Evolutionary conservation across 2,329 filamentous ascomycete species (phyloP).

Genomic region (Beauveria pseudobassiana): DNA sequence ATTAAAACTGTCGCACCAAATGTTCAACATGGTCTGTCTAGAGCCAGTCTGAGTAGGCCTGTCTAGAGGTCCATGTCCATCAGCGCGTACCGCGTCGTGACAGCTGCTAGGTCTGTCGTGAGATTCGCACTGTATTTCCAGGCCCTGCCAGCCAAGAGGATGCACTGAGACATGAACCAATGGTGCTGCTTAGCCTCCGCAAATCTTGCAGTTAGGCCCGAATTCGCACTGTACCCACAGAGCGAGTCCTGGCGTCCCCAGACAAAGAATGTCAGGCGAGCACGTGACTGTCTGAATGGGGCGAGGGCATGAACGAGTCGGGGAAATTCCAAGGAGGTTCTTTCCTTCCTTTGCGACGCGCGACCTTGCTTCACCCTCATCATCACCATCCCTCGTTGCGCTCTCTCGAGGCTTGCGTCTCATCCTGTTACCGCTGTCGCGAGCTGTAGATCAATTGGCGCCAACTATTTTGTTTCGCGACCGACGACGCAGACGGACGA

Average conservation of each 20-base stretch:
- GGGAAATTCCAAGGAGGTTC: not conserved
- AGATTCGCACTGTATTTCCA: not conserved
- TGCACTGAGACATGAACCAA: not conserved
- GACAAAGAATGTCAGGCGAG: not conserved
- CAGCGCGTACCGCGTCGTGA: not conserved
- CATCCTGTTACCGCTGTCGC: not conserved
- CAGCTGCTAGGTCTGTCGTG: not conserved
- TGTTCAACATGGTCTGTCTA: not conserved
- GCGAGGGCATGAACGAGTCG: not conserved
- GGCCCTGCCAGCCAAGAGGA: not conserved
- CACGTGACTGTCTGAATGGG: constrained; percentile 1
- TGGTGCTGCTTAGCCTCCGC: not conserved
- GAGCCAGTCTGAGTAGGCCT: not conserved
- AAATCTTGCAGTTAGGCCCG: fast-evolving
- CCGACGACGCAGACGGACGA: constrained; percentile 1
- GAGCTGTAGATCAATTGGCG: not conserved
- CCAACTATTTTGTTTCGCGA: not conserved
- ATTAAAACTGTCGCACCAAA: not conserved
- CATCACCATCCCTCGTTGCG: constrained; percentile 1
- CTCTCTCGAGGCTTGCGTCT: not conserved
- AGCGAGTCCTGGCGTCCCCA: not conserved
- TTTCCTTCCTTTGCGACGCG: constrained; percentile 2
- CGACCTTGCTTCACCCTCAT: constrained; percentile 1
- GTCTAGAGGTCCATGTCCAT: not conserved
- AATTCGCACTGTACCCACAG: not conserved